Conservation (phyloP, 202 grass and related monocot species). For the Carex arenaria region DNA sequence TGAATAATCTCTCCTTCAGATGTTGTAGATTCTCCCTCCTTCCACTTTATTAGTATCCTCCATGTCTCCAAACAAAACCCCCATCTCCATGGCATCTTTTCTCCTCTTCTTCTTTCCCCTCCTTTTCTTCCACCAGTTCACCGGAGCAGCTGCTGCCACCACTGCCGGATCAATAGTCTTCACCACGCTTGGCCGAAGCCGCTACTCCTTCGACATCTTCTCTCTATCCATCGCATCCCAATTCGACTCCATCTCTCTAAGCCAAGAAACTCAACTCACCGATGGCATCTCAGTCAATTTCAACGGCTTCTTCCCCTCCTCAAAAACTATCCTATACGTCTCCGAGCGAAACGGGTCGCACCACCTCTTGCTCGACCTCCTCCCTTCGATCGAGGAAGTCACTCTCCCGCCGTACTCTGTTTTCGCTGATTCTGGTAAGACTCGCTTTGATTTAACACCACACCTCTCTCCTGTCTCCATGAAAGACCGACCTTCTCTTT, state of each 20-base stretch:
- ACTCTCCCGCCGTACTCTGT: not conserved
- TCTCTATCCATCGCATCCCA: slow-evolving; percentile 34
- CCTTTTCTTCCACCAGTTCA: not conserved
- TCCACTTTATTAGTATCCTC: not conserved
- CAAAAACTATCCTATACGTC: slow-evolving; percentile 45
- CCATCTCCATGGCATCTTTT: not conserved
- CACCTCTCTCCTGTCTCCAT: slow-evolving; percentile 23
- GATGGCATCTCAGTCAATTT: slow-evolving; percentile 89
- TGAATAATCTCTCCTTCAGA: too few species aligned
- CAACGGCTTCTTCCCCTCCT: slow-evolving; percentile 77
- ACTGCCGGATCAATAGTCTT: slow-evolving; percentile 56
- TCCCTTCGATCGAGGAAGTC: not conserved
- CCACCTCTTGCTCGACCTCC: slow-evolving; percentile 35
- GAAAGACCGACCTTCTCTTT: slow-evolving; percentile 56
- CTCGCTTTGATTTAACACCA: not conserved
- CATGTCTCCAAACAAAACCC: not conserved
- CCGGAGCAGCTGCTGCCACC: not conserved
- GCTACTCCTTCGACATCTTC: slow-evolving; percentile 91
- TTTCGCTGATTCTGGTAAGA: not conserved
- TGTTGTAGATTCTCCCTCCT: not conserved
- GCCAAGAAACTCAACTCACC: slow-evolving; percentile 49
- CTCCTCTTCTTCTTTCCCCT: slow-evolving; percentile 11
- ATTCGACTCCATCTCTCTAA: not conserved
- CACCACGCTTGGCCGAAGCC: slow-evolving; percentile 84
- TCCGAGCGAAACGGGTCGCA: slow-evolving; percentile 56